Evolutionary conservation across 2,329 filamentous ascomycete genomes (phyloP).

Genomic region (Teratosphaeria gauchensis): DNA sequence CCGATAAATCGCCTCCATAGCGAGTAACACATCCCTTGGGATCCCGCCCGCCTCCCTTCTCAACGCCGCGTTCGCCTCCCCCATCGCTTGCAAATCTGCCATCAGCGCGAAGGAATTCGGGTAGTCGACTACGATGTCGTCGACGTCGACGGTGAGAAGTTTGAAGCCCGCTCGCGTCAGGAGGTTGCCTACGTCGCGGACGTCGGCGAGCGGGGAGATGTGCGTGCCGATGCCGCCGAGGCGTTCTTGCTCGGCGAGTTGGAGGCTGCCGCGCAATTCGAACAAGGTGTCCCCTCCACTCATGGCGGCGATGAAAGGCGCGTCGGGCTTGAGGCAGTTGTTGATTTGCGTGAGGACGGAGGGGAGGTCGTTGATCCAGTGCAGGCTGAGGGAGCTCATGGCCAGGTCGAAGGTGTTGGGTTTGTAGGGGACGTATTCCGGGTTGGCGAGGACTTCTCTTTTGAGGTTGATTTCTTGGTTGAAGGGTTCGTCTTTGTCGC

Average conservation of each 20-base stretch:
- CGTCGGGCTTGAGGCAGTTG: slow-evolving; percentile 76
- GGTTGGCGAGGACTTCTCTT: slow-evolving; percentile 63
- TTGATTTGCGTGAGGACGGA: slow-evolving; percentile 78
- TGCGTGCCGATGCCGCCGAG: slow-evolving; percentile 86
- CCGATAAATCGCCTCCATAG: slow-evolving; percentile 79
- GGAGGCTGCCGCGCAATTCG: slow-evolving; percentile 84
- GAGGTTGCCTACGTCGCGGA: slow-evolving; percentile 80
- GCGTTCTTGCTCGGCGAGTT: slow-evolving; percentile 83
- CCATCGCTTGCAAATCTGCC: slow-evolving; percentile 92
- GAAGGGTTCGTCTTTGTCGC: slow-evolving; percentile 66
- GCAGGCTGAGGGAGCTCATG: slow-evolving; percentile 77
- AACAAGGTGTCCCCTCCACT: slow-evolving; percentile 89
- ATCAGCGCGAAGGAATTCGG: slow-evolving; percentile 84
- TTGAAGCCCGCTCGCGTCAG: slow-evolving; percentile 84
- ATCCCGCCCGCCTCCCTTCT: slow-evolving; percentile 72
- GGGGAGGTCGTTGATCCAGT: slow-evolving; percentile 97
- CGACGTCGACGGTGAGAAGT: slow-evolving; percentile 90
- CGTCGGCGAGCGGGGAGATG: slow-evolving; percentile 84
- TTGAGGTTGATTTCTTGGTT: slow-evolving; percentile 64
- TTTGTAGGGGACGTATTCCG: slow-evolving; percentile 67
- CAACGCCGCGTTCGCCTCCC: slow-evolving; percentile 81
- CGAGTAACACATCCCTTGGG: slow-evolving; percentile 72
- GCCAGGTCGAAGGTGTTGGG: slow-evolving; percentile 78
- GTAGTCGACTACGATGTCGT: slow-evolving; percentile 94
- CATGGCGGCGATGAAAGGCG: slow-evolving; percentile 91